Evolutionary conservation across 2,329 filamentous ascomycete genomes (phyloP).

Genomic region (Cercospora beticola): DNA sequence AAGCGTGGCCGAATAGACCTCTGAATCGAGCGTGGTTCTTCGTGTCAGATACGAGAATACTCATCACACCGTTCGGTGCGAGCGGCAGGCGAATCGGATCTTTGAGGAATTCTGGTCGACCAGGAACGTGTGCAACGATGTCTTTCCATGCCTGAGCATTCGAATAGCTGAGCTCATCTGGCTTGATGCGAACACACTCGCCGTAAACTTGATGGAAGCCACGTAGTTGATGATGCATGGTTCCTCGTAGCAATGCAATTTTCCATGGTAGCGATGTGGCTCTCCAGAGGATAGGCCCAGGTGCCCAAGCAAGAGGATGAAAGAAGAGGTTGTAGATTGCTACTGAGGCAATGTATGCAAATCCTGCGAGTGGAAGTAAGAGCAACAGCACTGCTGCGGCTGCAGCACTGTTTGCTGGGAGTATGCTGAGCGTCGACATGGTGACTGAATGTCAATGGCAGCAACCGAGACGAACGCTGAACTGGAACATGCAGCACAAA

Average conservation of each 20-base stretch:
- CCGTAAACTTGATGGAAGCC: constrained; percentile 42
- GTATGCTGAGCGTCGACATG: not conserved
- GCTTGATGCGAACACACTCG: constrained; percentile 48
- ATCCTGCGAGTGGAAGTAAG: not conserved
- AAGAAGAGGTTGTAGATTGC: constrained; percentile 12
- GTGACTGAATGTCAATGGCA: not conserved
- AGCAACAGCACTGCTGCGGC: not conserved
- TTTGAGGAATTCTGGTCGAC: constrained; percentile 21
- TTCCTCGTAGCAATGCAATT: constrained; percentile 13
- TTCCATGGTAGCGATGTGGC: not conserved
- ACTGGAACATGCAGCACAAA: not conserved
- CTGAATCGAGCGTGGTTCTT: not conserved
- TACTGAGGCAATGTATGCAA: constrained; percentile 1
- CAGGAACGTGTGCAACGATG: constrained; percentile 37
- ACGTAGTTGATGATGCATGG: constrained; percentile 9
- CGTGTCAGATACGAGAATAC: not conserved
- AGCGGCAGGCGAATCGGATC: constrained; percentile 5
- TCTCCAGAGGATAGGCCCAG: constrained; percentile 5
- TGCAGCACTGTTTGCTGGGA: not conserved
- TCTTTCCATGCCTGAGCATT: constrained; percentile 45
- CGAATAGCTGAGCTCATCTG: constrained; percentile 50
- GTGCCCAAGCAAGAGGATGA: constrained; percentile 9
- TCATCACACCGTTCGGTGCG: not conserved
- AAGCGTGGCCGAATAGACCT: not conserved
- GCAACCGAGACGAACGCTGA: not conserved